These are phyloP conservation scores for Hymenoscyphus repandus DNA, from an alignment of 2,329 filamentous ascomycete species.

Conservation along the genomic window DNA sequence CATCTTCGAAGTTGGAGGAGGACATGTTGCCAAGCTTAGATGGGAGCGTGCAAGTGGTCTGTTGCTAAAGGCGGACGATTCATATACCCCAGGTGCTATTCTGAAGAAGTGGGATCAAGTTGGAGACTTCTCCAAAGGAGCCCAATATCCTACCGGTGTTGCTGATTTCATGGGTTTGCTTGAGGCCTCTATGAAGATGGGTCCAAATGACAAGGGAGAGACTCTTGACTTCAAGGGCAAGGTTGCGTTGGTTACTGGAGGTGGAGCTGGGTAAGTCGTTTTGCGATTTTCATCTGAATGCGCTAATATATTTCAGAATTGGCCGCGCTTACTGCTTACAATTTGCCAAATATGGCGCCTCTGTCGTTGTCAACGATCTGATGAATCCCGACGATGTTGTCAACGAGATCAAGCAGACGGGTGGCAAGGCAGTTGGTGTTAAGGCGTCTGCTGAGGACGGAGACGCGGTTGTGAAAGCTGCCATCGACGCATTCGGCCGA, in stretches of 20 bases:
- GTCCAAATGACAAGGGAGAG: slow-evolving; percentile 65
- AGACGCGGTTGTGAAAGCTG: slow-evolving; percentile 82
- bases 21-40: slow-evolving; percentile 84
- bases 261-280: slow-evolving; percentile 63
- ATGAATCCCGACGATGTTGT: slow-evolving; percentile 86
- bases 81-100: slow-evolving; percentile 81
- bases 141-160: slow-evolving; percentile 76
- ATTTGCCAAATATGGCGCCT: slow-evolving; percentile 77
- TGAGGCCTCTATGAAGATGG: slow-evolving; percentile 75
- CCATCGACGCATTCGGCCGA: slow-evolving; percentile 89
- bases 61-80: slow-evolving; percentile 81
- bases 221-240: slow-evolving; percentile 77
- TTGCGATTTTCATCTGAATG: background rate
- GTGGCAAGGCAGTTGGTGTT: slow-evolving; percentile 85
- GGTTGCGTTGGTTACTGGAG: slow-evolving; percentile 83
- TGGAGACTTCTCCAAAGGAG: slow-evolving; percentile 80
- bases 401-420: slow-evolving; percentile 82
- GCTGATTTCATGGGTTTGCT: slow-evolving; percentile 85
- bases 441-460: slow-evolving; percentile 93
- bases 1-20: slow-evolving; percentile 92
- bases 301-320: slow-evolving; percentile 48
- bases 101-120: slow-evolving; percentile 87
- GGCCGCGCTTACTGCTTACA: slow-evolving; percentile 86
- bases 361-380: slow-evolving; percentile 94
- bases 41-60: slow-evolving; percentile 93